phyloP scores from a whole-genome alignment of 176 grass and related monocot species.

The Aegilops bicornis region DNA sequence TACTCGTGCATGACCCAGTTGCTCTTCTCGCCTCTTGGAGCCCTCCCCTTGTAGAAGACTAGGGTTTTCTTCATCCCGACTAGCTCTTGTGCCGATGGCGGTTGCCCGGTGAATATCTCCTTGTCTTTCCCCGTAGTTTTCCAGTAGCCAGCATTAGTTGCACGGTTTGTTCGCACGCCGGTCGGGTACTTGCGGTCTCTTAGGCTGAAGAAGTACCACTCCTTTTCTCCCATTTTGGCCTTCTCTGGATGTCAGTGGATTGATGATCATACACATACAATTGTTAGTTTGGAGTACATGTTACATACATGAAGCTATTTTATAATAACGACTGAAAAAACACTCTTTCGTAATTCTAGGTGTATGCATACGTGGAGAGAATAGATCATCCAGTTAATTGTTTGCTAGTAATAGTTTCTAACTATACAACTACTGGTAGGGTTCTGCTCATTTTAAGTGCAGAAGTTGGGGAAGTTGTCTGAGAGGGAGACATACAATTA shows the following conservation, averaged over 20 bases:
- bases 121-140: constrained; percentile 86
- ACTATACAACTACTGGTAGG: too few species aligned
- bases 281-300: background rate
- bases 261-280: background rate
- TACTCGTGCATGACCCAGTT: constrained; percentile 98
- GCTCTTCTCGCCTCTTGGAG: constrained; percentile 79
- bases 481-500: too few species aligned
- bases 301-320: background rate
- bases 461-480: too few species aligned
- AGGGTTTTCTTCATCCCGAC: constrained; percentile 93
- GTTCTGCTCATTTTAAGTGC: too few species aligned
- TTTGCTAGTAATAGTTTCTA: too few species aligned
- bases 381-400: background rate
- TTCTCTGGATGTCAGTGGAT: constrained; percentile 42
- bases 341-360: background rate
- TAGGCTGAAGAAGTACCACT: constrained; percentile 95
- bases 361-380: background rate
- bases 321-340: background rate
- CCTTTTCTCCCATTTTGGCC: constrained; percentile 87
- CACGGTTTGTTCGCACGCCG: constrained; percentile 74
- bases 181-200: constrained; percentile 80
- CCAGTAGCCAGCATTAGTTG: constrained; percentile 81
- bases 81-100: constrained; percentile 10
- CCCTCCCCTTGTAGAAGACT: constrained; percentile 95
- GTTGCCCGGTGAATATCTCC: constrained; percentile 62